Evolutionary conservation across 129 eudicot genomes (phyloP).

Genomic region (Ambrosia artemisiifolia): DNA sequence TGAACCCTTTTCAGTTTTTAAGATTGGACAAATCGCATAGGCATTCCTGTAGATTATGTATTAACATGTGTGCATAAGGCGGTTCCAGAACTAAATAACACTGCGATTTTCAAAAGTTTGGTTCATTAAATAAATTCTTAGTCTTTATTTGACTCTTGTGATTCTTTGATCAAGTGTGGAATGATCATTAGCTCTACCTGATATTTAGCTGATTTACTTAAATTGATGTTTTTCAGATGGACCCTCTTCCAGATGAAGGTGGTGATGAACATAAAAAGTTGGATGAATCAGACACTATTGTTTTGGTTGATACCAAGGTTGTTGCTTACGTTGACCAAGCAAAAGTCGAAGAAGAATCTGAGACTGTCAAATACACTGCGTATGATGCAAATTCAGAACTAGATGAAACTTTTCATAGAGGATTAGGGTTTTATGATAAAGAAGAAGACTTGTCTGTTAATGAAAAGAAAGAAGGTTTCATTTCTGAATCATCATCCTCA

Average conservation of each 20-base stretch:
- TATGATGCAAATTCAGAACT: conserved; percentile 45
- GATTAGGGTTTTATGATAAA: conserved; percentile 69
- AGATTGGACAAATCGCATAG: not conserved
- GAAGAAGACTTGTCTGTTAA: conserved; percentile 28
- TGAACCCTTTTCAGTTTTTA: not conserved
- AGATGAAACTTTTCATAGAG: conserved; percentile 62
- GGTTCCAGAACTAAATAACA: not conserved
- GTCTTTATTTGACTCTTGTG: not conserved
- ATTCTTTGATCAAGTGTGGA: not conserved
- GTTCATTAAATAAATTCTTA: not conserved
- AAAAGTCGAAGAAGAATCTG: conserved; percentile 33
- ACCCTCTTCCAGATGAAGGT: conserved; percentile 27
- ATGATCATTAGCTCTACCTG: not conserved
- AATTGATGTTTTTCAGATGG: conserved; percentile 39
- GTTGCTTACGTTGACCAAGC: conserved; percentile 53
- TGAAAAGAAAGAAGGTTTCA: conserved; percentile 37
- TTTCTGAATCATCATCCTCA: conserved; percentile 45
- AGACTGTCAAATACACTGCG: conserved; percentile 37
- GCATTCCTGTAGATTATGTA: not conserved
- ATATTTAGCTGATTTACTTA: conserved; percentile 1
- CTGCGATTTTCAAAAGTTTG: not conserved
- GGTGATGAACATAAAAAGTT: conserved; percentile 30
- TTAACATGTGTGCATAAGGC: not conserved
- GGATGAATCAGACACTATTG: conserved; percentile 41
- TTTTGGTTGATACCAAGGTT: conserved; percentile 45